Evolutionary conservation across 148 eudicot species (phyloP), one percentile per base, ranked within the genome.

Genomic region (Chenopodium berlandieri): DNA sequence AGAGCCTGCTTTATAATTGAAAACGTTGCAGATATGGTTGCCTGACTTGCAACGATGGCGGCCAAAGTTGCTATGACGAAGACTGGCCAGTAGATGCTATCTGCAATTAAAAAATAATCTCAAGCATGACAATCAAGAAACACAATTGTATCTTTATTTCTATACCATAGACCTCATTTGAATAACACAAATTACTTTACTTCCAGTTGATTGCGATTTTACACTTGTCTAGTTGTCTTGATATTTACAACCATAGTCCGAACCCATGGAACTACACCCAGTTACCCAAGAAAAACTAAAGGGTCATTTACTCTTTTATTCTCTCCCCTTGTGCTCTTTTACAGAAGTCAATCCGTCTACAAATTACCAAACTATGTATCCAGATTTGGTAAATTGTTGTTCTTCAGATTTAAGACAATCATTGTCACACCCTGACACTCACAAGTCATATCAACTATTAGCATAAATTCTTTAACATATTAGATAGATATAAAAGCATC

Each of bases 21-120:
- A 83, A 96, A 96, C 32, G 97, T 92, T 37, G 99, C 99, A 50
- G 99, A 90, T 87, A 96, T 96, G 34, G 99, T 94, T 64, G 99
- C 99, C 82, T 96, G 99, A 86, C 99, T 96, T 65, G 99, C 99
- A 71, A 96, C 95, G 78, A 94, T 89, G 47, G 99, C 99, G 71
- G 99, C 94, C 77, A 96, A 69, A 80, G 99, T 96, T n/a, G 99
- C 99, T 82, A 96, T 52, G 52, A 96, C 48, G 81, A 96, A 96
- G 62, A 90, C 91, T 1, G 99, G 99, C 99, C 99, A 96, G 85
- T 96, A 96, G 65, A 96, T 88, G 25, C 83, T 83, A 3, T 94
- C 99, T 96, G 95, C 92, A 88, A 22, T 23, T 68, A 75, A 83
- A 32, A 82, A 13, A 87, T 71, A 47, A 60, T 20, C 44, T 40